These are phyloP conservation scores for Alternaria burnsii DNA, from an alignment of 2,329 filamentous ascomycete species.

Conservation along the genomic window DNA sequence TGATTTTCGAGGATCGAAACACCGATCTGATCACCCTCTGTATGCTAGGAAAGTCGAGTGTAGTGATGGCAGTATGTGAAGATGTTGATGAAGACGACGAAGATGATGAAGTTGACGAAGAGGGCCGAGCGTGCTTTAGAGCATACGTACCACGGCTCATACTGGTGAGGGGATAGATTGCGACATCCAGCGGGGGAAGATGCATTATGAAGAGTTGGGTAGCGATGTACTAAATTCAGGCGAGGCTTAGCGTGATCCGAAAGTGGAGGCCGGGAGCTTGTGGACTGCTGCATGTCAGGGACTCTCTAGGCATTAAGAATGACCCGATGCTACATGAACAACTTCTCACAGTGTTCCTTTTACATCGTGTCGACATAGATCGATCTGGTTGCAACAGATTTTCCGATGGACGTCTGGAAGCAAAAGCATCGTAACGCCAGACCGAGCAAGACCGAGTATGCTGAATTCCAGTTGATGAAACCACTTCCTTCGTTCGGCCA, in stretches of 20 bases:
- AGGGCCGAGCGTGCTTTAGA: conserved; percentile 32
- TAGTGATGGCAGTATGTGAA: conserved; percentile 25
- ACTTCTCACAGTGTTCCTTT: not conserved
- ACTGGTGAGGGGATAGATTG: conserved; percentile 41
- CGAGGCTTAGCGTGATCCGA: conserved; percentile 28
- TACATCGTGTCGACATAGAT: not conserved
- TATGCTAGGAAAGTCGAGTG: conserved; percentile 46
- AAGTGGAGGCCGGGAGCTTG: conserved; percentile 17
- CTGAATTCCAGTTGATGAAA: conserved; percentile 15
- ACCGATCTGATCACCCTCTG: conserved; percentile 44
- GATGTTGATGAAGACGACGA: conserved; percentile 40
- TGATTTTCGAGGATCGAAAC: conserved; percentile 43
- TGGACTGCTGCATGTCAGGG: conserved; percentile 30
- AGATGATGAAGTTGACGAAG: conserved; percentile 36
- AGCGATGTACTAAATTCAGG: conserved; percentile 20
- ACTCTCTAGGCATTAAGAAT: conserved; percentile 26
- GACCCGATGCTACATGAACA: not conserved
- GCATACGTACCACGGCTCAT: conserved; percentile 47
- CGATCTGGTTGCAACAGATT: conserved; percentile 1
- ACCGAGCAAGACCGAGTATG: conserved; percentile 36
- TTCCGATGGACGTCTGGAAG: conserved; percentile 10
- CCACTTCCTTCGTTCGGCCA: conserved; percentile 16
- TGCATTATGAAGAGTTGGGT: conserved; percentile 46
- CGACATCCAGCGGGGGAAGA: conserved; percentile 47
- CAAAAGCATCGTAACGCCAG: conserved; percentile 16